Evolutionary conservation across 768 basidiomycete genomes (phyloP).

Genomic region (Amanita molliuscula): DNA sequence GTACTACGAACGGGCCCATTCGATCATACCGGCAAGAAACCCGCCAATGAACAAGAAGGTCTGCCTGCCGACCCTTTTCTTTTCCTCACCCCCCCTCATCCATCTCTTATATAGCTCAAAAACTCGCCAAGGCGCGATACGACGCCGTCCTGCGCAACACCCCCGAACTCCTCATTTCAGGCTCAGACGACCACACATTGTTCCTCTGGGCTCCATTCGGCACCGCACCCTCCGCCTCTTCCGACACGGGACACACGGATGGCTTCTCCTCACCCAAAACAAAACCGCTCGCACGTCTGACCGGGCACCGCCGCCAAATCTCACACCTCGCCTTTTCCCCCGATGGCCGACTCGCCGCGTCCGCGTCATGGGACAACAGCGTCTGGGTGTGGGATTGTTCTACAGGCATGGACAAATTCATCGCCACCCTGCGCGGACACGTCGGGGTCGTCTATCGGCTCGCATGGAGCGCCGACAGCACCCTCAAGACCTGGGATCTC

Average conservation of each 20-base stretch:
- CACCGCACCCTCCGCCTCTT: slow-evolving; percentile 20
- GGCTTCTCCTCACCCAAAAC: slow-evolving; percentile 2
- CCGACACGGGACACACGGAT: slow-evolving; percentile 10
- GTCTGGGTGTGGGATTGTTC: slow-evolving; percentile 82
- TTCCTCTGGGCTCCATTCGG: slow-evolving; percentile 90
- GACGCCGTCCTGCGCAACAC: slow-evolving; percentile 49
- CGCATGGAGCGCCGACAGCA: slow-evolving; percentile 93
- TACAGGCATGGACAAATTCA: slow-evolving; percentile 65
- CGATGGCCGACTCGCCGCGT: slow-evolving; percentile 87
- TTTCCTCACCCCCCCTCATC: neutral
- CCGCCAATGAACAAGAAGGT: slow-evolving; percentile 80
- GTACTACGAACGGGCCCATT: slow-evolving; percentile 91
- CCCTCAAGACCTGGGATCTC: slow-evolving; percentile 95
- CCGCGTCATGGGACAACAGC: slow-evolving; percentile 83
- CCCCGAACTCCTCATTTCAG: slow-evolving; percentile 85
- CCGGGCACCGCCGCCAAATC: slow-evolving; percentile 92
- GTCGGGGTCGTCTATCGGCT: slow-evolving; percentile 91
- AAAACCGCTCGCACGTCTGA: slow-evolving; percentile 57
- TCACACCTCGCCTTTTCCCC: slow-evolving; percentile 93
- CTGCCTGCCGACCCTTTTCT: slow-evolving; percentile 8
- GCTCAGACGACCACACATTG: slow-evolving; percentile 96
- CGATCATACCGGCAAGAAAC: slow-evolving; percentile 76
- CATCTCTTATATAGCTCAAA: slow-evolving; percentile 46
- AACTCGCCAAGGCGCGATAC: slow-evolving; percentile 70
- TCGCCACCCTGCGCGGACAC: slow-evolving; percentile 86